Base-by-base conservation (phyloP, 805 yeast species). In the Cephaloascus albidus region DNA sequence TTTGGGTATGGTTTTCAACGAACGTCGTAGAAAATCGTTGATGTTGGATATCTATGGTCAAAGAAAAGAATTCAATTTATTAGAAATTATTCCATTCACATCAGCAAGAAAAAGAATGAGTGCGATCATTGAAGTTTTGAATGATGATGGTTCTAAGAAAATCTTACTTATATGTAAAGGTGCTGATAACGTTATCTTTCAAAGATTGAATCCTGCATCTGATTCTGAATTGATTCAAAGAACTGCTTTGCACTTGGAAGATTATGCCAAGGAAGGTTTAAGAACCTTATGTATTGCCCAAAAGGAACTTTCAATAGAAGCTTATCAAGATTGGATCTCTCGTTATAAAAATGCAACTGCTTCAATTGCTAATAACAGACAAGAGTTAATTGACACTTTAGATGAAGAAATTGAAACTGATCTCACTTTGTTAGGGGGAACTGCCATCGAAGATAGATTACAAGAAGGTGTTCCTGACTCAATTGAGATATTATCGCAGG, bases 381-480 rank as follows among this genome's bases (percentile, higher is more conserved):
- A 81, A 50, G 85, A 69, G 18, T 70, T 72, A 46, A 76, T 85
- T 76, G 93, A 83, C 51, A 75, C 67, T 18, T 85, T 81, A 33
- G 87, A 88, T 10, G 86, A 83, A 43, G 70, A 76, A 3, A 78
- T 85, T 43, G 94, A 85, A 57, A 64, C 74, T 35, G 79, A 80
- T 33, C 63, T 85, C 48, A 67, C 65, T 14, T 61, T 85, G 39
- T 58, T 84, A 18, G 94, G 94, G 50, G 93, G 93, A 46, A 85
- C 94, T 33, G 93, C 93, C 26, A 85, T 85, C 57, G 94, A 85
- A 57, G 94, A 85, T 64, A 69, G 88, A 54, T 62, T 85, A 44
- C 94, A 85, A 58, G 87, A 81, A 49, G 93, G 93, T 62, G 94
- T 85, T 40, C 90, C 93, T 2, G 93, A 83, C 49, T 74, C 90